Conservation (phyloP, 768 basidiomycete genomes). For the Pilatotrama ljubarskyi region DNA sequence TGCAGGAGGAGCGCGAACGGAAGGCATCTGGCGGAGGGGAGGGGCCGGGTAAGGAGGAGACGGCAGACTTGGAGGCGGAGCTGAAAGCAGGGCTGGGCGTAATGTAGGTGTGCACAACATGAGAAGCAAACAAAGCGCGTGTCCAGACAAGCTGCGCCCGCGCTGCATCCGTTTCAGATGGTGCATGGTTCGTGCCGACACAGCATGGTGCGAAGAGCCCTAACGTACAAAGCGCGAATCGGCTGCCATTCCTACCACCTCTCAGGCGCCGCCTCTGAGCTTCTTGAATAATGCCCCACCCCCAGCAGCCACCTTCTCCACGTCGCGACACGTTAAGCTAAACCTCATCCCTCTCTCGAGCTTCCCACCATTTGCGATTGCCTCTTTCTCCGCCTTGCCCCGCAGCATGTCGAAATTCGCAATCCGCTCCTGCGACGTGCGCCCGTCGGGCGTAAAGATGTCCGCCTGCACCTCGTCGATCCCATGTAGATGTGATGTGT, state of each 20-base stretch:
- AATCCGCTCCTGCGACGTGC: conserved; percentile 35
- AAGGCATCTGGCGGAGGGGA: conserved; percentile 4
- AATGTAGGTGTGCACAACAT: conserved; percentile 20
- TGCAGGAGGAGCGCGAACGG: conserved; percentile 47
- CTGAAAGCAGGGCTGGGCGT: conserved; percentile 67
- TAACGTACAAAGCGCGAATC: no score
- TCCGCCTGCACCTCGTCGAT: conserved; percentile 64
- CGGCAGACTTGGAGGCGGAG: conserved; percentile 50
- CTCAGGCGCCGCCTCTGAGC: background rate
- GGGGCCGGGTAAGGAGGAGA: conserved; percentile 12
- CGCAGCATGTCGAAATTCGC: conserved; percentile 61
- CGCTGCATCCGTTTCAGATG: no score
- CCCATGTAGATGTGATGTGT: conserved; percentile 78
- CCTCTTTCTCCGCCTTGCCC: conserved; percentile 38
- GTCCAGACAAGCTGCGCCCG: no score
- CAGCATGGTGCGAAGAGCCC: no score
- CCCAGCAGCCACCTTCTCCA: conserved; percentile 53
- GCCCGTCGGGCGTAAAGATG: conserved; percentile 27
- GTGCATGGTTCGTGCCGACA: no score
- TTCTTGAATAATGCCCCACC: conserved; percentile 19
- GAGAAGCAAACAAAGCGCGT: background rate
- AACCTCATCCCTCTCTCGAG: conserved; percentile 63
- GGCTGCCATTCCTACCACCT: no score
- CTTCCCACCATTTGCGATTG: conserved; percentile 48
- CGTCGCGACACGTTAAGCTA: conserved; percentile 86